These are phyloP conservation scores for Hanseniaspora thailandica DNA, from an alignment of 805 yeast genomes.

Conservation along the genomic window DNA sequence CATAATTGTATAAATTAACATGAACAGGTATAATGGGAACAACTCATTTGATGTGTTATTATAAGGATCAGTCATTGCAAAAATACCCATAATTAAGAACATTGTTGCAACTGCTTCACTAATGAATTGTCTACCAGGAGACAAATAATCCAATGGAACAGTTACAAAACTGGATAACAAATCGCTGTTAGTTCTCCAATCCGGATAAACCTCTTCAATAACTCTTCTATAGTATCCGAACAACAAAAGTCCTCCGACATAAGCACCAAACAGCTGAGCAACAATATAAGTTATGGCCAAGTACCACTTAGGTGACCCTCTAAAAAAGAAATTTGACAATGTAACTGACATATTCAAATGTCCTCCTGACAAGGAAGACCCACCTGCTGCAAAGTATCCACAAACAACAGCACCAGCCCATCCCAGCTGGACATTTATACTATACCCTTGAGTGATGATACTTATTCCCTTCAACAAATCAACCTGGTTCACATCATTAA, in stretches of 20 bases:
- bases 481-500: neutral
- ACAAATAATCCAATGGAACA: conserved; percentile 33
- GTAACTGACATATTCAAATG: conserved; percentile 47
- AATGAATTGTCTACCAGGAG: conserved; percentile 35
- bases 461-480: neutral
- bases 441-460: conserved; percentile 9
- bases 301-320: conserved; percentile 43
- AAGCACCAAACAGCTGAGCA: conserved; percentile 41
- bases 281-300: conserved; percentile 33
- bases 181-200: conserved; percentile 23
- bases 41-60: conserved; percentile 36
- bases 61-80: conserved; percentile 42
- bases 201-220: conserved; percentile 22
- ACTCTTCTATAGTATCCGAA: conserved; percentile 37
- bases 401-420: conserved; percentile 47
- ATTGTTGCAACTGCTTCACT: conserved; percentile 39
- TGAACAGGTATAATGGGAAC: conserved; percentile 38
- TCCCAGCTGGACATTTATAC: conserved; percentile 23
- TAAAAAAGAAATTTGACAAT: conserved; percentile 35
- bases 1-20: conserved; percentile 37
- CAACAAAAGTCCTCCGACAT: conserved; percentile 36
- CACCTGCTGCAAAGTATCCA: conserved; percentile 42
- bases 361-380: conserved; percentile 43
- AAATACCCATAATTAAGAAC: conserved; percentile 36
- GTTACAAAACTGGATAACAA: conserved; percentile 39